phyloP scores from a whole-genome alignment of 305 asterid genomes.

The Fraxinus xanthoxyloides region DNA sequence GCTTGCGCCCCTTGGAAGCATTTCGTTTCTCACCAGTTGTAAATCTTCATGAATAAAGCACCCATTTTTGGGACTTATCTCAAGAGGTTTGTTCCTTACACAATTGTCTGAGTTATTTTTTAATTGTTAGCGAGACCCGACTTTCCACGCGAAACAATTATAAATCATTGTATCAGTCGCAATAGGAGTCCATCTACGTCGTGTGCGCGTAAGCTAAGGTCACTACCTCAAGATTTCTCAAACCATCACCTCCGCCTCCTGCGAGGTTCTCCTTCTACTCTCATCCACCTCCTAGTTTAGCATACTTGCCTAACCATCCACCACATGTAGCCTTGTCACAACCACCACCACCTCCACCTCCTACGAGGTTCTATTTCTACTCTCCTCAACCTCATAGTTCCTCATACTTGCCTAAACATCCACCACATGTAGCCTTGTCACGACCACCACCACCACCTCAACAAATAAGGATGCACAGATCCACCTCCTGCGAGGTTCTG shows the following conservation, averaged over 20 bases:
- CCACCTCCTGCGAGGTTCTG: constrained; percentile 23
- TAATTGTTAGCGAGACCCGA: neutral
- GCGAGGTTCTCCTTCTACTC: constrained; percentile 23
- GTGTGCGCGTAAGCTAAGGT: neutral
- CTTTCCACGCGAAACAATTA: neutral
- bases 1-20: too few species aligned
- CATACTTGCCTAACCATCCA: constrained; percentile 3
- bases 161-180: neutral
- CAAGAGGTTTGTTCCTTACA: too few species aligned
- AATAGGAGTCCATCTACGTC: neutral
- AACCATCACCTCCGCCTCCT: constrained; percentile 19
- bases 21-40: too few species aligned
- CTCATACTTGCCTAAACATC: constrained; percentile 9
- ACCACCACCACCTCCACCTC: constrained; percentile 20
- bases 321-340: neutral
- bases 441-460: constrained; percentile 14
- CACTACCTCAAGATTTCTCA: neutral
- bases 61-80: too few species aligned
- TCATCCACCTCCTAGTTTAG: constrained; percentile 26
- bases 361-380: constrained; percentile 18
- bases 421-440: neutral
- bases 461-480: too few species aligned
- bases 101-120: too few species aligned
- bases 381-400: constrained; percentile 19
- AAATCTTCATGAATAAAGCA: too few species aligned